Percentiles rank a stretch among this genome's conserved stretches.
Conservation (phyloP, 208 protist genomes). For the Crithidia expoeki region DNA sequence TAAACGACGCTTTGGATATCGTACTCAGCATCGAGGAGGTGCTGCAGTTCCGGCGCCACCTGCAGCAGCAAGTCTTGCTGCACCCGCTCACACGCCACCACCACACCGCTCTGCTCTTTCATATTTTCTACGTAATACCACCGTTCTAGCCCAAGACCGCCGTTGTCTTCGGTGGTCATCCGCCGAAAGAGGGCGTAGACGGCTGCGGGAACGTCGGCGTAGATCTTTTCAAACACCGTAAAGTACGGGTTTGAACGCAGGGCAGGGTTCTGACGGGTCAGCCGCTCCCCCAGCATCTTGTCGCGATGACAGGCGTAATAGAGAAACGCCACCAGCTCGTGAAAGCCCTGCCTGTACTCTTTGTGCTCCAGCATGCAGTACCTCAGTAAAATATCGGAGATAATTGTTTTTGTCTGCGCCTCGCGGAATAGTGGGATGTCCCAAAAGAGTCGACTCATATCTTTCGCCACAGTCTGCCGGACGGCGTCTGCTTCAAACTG, state of each 20-base stretch:
- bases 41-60: conserved; percentile 61
- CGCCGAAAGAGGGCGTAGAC: conserved; percentile 54
- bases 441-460: conserved; percentile 75
- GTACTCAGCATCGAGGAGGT: conserved; percentile 68
- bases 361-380: conserved; percentile 58
- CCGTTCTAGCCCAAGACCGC: conserved; percentile 34
- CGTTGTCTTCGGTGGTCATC: conserved; percentile 40
- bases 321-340: conserved; percentile 90
- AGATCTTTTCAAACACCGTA: conserved; percentile 15
- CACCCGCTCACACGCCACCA: conserved; percentile 48
- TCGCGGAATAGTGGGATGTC: conserved; percentile 55
- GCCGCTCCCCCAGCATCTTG: conserved; percentile 22
- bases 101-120: conserved; percentile 38
- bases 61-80: conserved; percentile 57
- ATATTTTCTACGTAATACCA: conserved; percentile 56
- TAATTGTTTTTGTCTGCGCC: conserved; percentile 30
- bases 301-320: conserved; percentile 62
- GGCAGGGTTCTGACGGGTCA: conserved; percentile 11
- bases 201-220: conserved; percentile 28
- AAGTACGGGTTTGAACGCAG: conserved; percentile 21
- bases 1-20: conserved; percentile 81
- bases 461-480: conserved; percentile 51
- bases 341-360: conserved; percentile 91
- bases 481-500: conserved; percentile 52
- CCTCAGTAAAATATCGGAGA: conserved; percentile 60